Percentiles rank a stretch among this genome's conserved stretches.
Conservation (phyloP, 2,329 filamentous ascomycete genomes). For the Celoporthe dispersa region DNA sequence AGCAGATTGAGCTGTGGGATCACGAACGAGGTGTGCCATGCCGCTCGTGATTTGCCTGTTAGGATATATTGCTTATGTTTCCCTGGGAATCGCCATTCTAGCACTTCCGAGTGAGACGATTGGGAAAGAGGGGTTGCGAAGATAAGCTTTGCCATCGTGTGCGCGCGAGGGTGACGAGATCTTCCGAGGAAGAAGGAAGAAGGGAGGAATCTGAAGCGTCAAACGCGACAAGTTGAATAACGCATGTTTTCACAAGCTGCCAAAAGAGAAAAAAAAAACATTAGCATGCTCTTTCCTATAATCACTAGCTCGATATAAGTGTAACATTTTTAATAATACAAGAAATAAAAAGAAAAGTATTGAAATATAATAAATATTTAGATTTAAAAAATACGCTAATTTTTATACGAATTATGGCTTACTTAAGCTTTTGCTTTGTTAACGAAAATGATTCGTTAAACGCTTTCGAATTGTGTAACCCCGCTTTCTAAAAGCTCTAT, state of each 20-base stretch:
- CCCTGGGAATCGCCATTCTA: conserved; percentile 51
- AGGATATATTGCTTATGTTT: conserved; percentile 48
- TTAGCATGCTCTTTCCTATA: neutral
- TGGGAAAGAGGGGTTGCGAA: conserved; percentile 52
- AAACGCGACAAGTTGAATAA: neutral
- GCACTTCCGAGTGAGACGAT: conserved; percentile 47
- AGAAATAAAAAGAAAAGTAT: neutral
- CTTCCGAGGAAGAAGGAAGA: neutral
- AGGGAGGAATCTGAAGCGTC: neutral
- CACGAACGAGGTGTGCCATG: conserved; percentile 57
- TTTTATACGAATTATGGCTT: neutral
- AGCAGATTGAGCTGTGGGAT: conserved; percentile 55
- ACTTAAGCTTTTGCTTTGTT: neutral
- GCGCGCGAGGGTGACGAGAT: neutral
- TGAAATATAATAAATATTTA: neutral
- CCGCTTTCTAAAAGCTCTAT: neutral
- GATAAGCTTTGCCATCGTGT: conserved; percentile 23
- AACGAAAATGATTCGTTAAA: neutral
- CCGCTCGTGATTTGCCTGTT: conserved; percentile 52
- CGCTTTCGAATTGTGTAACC: neutral
- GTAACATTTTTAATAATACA: neutral
- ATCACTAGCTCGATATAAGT: neutral
- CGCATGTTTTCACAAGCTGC: neutral
- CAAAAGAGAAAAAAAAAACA: too few species aligned
- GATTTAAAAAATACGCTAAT: neutral